phyloP scores from a whole-genome alignment of 768 basidiomycete genomes.

The Suillus bovinus region DNA sequence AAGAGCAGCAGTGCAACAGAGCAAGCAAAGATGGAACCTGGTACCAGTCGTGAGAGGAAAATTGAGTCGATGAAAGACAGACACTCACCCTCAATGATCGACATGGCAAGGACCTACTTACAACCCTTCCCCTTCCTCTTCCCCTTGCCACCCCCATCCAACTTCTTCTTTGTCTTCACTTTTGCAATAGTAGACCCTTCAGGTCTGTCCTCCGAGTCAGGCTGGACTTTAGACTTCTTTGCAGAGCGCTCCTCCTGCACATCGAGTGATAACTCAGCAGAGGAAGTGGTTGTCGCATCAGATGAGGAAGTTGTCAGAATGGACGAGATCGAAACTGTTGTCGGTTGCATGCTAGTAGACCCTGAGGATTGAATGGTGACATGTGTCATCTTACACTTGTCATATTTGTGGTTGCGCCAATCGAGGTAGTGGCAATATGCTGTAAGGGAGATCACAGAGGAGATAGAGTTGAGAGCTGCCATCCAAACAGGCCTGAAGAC shows the following conservation, averaged over 20 bases:
- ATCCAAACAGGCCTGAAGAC: background rate
- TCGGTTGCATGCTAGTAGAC: background rate
- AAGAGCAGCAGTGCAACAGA: too few species aligned
- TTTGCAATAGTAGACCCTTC: background rate
- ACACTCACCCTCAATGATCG: background rate
- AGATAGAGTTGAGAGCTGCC: background rate
- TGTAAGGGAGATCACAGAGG: background rate
- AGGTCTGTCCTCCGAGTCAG: background rate
- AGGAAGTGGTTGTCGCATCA: background rate
- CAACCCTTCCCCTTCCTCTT: background rate
- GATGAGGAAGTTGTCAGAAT: too few species aligned
- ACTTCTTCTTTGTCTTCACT: background rate
- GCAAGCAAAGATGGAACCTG: too few species aligned
- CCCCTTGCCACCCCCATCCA: too few species aligned
- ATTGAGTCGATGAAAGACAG: background rate
- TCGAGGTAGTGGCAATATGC: background rate
- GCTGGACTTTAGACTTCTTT: background rate
- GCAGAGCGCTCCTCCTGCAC: background rate
- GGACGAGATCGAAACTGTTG: background rate
- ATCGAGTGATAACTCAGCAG: background rate
- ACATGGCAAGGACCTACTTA: background rate
- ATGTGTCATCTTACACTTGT: background rate
- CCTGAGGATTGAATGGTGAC: background rate
- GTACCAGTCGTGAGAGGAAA: background rate
- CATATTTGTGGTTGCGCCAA: background rate